Evolutionary conservation across 2,329 filamentous ascomycete genomes (phyloP).

Genomic region (Fonsecaea pedrosoi): DNA sequence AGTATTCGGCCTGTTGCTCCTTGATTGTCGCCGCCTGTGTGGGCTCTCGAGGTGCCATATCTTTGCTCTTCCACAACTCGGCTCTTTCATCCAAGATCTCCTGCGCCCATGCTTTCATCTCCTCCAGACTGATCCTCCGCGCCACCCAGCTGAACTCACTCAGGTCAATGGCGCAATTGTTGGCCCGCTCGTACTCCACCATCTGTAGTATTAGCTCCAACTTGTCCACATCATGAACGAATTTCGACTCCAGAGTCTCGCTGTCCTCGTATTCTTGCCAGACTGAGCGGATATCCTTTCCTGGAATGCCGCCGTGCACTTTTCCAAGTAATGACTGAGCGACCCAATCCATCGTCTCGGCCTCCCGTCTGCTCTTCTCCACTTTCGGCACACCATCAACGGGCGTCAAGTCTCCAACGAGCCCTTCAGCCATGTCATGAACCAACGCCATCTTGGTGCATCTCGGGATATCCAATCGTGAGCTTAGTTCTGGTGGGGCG

Average conservation of each 20-base stretch:
- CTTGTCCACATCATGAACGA: slow-evolving; percentile 97
- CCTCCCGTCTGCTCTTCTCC: slow-evolving; percentile 88
- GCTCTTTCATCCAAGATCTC: slow-evolving; percentile 78
- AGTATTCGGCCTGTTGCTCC: slow-evolving; percentile 40
- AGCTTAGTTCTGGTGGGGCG: slow-evolving; percentile 75
- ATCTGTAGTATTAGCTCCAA: slow-evolving; percentile 94
- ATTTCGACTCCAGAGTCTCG: slow-evolving; percentile 80
- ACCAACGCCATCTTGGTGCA: slow-evolving; percentile 96
- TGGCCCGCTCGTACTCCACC: slow-evolving; percentile 87
- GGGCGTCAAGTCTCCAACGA: slow-evolving; percentile 97
- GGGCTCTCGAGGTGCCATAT: slow-evolving; percentile 38
- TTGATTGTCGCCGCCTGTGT: slow-evolving; percentile 33
- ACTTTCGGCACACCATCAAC: slow-evolving; percentile 82
- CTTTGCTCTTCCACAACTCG: slow-evolving; percentile 69
- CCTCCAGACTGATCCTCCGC: slow-evolving; percentile 72
- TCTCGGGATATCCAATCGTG: slow-evolving; percentile 75
- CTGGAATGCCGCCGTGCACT: slow-evolving; percentile 74
- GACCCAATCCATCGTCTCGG: slow-evolving; percentile 90
- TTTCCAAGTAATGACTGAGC: slow-evolving; percentile 73
- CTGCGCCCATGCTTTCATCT: slow-evolving; percentile 80
- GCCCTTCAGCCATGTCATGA: slow-evolving; percentile 95
- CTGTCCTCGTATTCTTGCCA: slow-evolving; percentile 97
- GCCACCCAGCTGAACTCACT: slow-evolving; percentile 87
- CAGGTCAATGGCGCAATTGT: slow-evolving; percentile 72
- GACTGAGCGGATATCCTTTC: slow-evolving; percentile 73